Conservation (phyloP, 2,329 filamentous ascomycete species). For the Penicillium italicum region DNA sequence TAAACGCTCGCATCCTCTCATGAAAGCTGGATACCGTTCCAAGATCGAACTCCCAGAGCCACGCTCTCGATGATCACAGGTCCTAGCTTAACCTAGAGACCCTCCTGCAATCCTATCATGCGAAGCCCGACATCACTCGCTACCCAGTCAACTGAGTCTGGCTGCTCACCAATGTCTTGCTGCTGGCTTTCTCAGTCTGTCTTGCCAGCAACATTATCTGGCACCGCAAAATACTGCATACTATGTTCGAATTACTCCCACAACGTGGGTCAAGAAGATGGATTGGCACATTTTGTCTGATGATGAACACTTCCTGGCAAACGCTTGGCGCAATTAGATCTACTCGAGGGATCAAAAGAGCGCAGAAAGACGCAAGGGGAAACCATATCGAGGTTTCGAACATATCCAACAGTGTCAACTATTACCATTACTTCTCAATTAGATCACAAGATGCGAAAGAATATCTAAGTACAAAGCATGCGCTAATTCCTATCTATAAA, state of each 20-base stretch:
- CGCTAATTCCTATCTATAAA: not conserved
- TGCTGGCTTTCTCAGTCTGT: not conserved
- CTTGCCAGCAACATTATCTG: not conserved
- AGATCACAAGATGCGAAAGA: not conserved
- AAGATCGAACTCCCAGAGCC: not conserved
- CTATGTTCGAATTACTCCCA: not conserved
- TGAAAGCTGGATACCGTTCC: not conserved
- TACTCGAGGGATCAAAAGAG: not conserved
- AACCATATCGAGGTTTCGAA: not conserved
- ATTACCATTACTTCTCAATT: not conserved
- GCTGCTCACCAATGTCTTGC: not conserved
- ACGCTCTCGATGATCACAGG: constrained; percentile 1
- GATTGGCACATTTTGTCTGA: not conserved
- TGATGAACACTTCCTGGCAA: not conserved
- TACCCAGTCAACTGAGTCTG: no score
- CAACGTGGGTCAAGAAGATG: not conserved
- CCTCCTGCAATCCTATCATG: not conserved
- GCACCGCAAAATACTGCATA: not conserved
- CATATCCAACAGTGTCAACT: not conserved
- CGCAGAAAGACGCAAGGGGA: not conserved
- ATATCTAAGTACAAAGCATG: not conserved
- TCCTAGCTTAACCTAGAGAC: not conserved
- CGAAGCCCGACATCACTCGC: not conserved
- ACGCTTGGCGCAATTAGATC: not conserved
- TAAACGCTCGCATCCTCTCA: not conserved